Evolutionary conservation across 2,329 filamentous ascomycete genomes (phyloP), one percentile per base, ranked within the genome.

Genomic region (Ustilaginoidea virens): DNA sequence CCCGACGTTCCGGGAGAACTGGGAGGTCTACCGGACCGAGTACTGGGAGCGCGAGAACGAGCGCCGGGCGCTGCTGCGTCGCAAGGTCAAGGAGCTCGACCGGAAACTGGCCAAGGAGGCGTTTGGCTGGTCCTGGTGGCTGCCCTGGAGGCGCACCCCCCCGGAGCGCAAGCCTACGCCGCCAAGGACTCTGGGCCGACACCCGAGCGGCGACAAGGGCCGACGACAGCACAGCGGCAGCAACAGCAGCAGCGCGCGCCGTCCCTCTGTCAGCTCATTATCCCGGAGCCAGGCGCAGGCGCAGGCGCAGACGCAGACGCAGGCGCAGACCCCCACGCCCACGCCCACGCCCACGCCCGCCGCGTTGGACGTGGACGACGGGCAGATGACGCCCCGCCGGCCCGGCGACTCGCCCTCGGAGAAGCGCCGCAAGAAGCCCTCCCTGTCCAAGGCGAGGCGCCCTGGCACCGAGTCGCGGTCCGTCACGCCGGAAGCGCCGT

Each of bases 31-130:
- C 53, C 70, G 90, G 30, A 75, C 78, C 19, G 86, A 94, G 35
- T 98, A 94, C 55, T 98, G 90, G 90, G 87, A 94, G 43, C 76
- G 76, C 36, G 90, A 98, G 52, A 98, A 98, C 47, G 83, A 92
- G 51, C 75, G 87, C 2, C 74, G 90, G 9, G 69, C 77, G 3
- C 58, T 80, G 33, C 60, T 94, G 15, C 68, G 82, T 23, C 47
- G 65, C 24, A 80, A 80, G 46, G 59, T 93, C 28, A 69, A 74
- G 36, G 66, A 73, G 29, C 67, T 70, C 18, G 75, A 86, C 41
- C 64, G 67, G 12, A 72, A 77, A 35, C 56, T 81, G 22, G 74
- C 77, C 9, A 73, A 70, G 44, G 61, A 74, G 42, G 63, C 75
- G 36, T 73, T 77, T 29, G 70, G 77, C 14, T 80, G 76, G 74